Evolutionary conservation across 352 stramenopile genomes (phyloP).

Genomic region (Aphanomyces astaci): DNA sequence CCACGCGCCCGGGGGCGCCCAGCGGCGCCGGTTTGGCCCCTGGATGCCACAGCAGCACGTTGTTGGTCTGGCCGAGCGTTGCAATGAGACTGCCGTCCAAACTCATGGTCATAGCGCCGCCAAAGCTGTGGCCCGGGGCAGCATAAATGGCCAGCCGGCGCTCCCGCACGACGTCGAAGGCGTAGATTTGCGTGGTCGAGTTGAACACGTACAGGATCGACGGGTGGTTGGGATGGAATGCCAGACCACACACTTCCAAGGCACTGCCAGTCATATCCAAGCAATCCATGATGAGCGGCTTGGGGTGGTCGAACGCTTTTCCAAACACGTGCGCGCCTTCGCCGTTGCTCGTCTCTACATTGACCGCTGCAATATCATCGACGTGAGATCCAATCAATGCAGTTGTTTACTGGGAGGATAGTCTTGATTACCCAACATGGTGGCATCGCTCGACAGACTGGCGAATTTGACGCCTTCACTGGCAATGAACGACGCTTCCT

Average conservation of each 20-base stretch:
- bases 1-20: constrained; percentile 46
- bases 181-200: constrained; percentile 1
- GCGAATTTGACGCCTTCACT: neutral
- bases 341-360: neutral
- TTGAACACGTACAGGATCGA: neutral
- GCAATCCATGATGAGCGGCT: neutral
- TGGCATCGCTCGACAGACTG: neutral
- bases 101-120: neutral
- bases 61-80: constrained; percentile 94
- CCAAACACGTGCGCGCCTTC: neutral
- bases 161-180: neutral
- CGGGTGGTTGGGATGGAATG: neutral
- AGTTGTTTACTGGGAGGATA: no score
- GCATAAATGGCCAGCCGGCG: constrained; percentile 3
- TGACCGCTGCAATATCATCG: neutral
- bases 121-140: neutral
- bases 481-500: neutral
- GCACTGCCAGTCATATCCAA: neutral
- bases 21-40: constrained; percentile 93
- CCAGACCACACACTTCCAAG: neutral
- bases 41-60: constrained; percentile 93
- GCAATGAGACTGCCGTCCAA: constrained; percentile 82
- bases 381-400: no score
- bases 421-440: neutral
- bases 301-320: constrained; percentile 1